phyloP scores from a whole-genome alignment of 2,329 filamentous ascomycete genomes.

The Xylogone sp. region DNA sequence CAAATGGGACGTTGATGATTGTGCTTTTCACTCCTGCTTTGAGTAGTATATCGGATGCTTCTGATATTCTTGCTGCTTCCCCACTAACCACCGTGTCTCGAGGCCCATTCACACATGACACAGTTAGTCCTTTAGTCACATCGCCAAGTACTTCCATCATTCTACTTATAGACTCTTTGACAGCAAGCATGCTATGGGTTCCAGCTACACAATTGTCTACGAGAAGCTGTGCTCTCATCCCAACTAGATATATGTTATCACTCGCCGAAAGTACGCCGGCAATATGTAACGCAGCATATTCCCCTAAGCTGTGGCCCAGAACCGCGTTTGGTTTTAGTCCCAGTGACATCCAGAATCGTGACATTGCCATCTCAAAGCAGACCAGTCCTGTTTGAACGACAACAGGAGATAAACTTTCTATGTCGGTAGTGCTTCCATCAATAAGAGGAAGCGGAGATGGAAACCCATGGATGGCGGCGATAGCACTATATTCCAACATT shows the following conservation, averaged over 20 bases:
- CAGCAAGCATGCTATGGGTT: constrained; percentile 63
- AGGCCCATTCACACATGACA: constrained; percentile 70
- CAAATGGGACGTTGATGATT: constrained; percentile 58
- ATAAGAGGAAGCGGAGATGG: constrained; percentile 34
- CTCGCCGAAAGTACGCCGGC: constrained; percentile 66
- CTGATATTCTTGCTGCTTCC: constrained; percentile 49
- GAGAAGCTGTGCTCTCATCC: constrained; percentile 60
- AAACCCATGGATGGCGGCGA: constrained; percentile 19
- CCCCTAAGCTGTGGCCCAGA: constrained; percentile 61
- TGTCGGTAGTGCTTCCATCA: constrained; percentile 32
- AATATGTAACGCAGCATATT: constrained; percentile 67
- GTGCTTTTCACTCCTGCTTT: constrained; percentile 52
- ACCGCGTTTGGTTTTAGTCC: constrained; percentile 50
- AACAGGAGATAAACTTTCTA: constrained; percentile 44
- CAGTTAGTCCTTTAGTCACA: constrained; percentile 46
- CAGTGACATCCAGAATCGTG: constrained; percentile 50
- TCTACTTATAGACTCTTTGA: constrained; percentile 31
- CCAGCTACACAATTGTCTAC: constrained; percentile 60
- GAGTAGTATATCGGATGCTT: constrained; percentile 42
- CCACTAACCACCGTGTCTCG: constrained; percentile 67
- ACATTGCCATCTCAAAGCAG: constrained; percentile 51
- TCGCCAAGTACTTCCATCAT: constrained; percentile 40
- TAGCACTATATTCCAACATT: constrained; percentile 20
- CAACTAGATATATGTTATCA: constrained; percentile 68
- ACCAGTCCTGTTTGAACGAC: constrained; percentile 48